Evolutionary conservation across 2,329 filamentous ascomycete genomes (phyloP), one percentile per base, ranked within the genome.

Genomic region (Daldinia eschscholtzii): DNA sequence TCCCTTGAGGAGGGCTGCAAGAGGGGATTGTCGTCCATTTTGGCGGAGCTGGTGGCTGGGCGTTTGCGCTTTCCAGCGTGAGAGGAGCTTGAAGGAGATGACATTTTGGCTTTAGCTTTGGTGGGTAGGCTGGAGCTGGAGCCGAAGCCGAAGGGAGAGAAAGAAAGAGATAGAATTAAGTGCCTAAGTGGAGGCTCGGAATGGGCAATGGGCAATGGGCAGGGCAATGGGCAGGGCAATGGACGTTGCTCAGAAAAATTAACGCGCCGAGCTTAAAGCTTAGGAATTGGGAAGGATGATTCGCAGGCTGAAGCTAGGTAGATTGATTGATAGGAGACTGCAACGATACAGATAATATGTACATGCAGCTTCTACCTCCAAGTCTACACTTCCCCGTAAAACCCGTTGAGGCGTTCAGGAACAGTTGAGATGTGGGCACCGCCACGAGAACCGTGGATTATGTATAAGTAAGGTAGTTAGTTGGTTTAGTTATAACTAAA

Each of bases 1-100:
- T 97, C 93, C 78, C 92, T 89, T 39, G 93, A 94, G 18, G 92
- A 93, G 39, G 92, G 86, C 79, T 91, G 88, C 73, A 91, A 86
- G 57, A 89, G 77, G 68, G 81, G 84, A 77, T 91, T 88, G 61
- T 88, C 86, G 65, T 87, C 82, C 73, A 81, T 80, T 68, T 85
- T 82, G 70, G 83, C 80, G 58, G 82, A 80, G 68, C 80, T 84
- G 69, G 85, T 87, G 66, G 83, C 83, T 63, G 87, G 88, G 80
- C 94, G 90, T 87, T 97, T 97, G 81, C 94, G 91, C 86, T 97
- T 97, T 75, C 86, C 87, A 72, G 82, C 83, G 69, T 84, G 82
- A 65, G 84, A 82, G 23, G 85, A 84, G 59, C 83, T 82, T 28
- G 85, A 86, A 39, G 88, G 84, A 33, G 89, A 90, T 30, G 89